phyloP scores from a whole-genome alignment of 2,329 filamentous ascomycete genomes.

The Curvularia sp. region DNA sequence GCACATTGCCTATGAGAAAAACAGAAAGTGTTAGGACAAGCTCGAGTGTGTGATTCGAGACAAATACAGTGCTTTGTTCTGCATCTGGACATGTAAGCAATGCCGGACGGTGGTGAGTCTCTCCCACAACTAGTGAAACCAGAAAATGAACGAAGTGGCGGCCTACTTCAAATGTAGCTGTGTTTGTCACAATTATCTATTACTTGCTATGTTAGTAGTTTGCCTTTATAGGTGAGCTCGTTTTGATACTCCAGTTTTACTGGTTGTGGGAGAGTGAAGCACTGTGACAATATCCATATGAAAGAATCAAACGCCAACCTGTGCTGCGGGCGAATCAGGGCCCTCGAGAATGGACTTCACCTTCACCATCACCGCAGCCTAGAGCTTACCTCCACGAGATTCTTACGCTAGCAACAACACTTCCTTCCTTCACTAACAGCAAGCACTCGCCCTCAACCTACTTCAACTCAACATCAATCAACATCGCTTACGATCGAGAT shows the following conservation, averaged over 20 bases:
- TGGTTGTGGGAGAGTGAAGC: no score
- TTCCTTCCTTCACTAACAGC: background rate
- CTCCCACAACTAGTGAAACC: no score
- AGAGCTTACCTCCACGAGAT: background rate
- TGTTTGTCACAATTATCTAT: no score
- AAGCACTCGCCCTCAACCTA: background rate
- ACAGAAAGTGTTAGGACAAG: background rate
- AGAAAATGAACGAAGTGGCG: no score
- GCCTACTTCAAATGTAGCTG: no score
- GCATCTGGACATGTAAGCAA: background rate
- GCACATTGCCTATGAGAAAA: background rate
- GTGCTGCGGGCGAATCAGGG: background rate
- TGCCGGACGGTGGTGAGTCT: no score
- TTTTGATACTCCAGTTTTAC: no score
- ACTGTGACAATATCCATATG: no score
- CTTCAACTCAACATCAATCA: background rate
- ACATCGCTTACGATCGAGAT: background rate
- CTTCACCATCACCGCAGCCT: slow-evolving; percentile 2
- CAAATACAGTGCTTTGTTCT: background rate
- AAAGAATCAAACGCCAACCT: no score
- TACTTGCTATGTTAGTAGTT: no score
- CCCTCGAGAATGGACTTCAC: slow-evolving; percentile 7
- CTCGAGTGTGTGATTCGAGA: background rate
- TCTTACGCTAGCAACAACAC: background rate
- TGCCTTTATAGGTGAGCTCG: no score